phyloP scores from a whole-genome alignment of 768 basidiomycete species.

The Fistulinella prunicolor region DNA sequence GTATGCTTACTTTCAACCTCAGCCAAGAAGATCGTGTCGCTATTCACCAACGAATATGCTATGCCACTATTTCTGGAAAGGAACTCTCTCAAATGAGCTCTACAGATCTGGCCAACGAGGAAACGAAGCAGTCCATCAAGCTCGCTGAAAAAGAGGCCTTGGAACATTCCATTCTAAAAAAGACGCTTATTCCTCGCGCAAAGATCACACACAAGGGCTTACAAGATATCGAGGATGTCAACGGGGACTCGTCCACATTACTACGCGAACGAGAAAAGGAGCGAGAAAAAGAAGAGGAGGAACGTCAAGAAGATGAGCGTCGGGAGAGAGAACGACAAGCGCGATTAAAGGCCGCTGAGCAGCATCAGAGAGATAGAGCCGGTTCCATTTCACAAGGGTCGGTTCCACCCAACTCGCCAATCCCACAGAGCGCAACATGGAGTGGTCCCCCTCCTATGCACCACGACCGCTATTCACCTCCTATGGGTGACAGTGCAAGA shows the following conservation, averaged over 20 bases:
- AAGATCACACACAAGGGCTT: slow-evolving; percentile 94
- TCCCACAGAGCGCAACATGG: slow-evolving; percentile 50
- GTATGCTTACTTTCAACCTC: slow-evolving; percentile 86
- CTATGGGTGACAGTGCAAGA: slow-evolving; percentile 25
- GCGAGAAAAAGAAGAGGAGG: slow-evolving; percentile 62
- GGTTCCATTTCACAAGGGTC: slow-evolving; percentile 49
- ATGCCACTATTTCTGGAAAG: slow-evolving; percentile 59
- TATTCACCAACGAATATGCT: slow-evolving; percentile 77
- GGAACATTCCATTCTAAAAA: slow-evolving; percentile 80
- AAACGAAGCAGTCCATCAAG: slow-evolving; percentile 78
- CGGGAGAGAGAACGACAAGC: slow-evolving; percentile 69
- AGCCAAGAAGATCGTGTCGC: slow-evolving; percentile 75
- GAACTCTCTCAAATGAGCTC: slow-evolving; percentile 83
- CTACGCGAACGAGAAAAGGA: slow-evolving; percentile 51
- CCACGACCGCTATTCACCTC: slow-evolving; percentile 24
- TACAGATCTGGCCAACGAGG: slow-evolving; percentile 86
- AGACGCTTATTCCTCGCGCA: slow-evolving; percentile 59
- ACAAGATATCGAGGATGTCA: slow-evolving; percentile 82
- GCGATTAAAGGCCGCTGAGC: slow-evolving; percentile 49
- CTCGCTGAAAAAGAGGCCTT: slow-evolving; percentile 79
- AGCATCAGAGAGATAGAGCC: slow-evolving; percentile 45
- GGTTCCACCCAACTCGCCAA: slow-evolving; percentile 71
- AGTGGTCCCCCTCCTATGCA: slow-evolving; percentile 54
- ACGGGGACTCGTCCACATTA: slow-evolving; percentile 45
- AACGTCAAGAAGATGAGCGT: slow-evolving; percentile 53